Evolutionary conservation across 305 asterid species (phyloP), one percentile per base, ranked within the genome.

Genomic region (Euphrasia arctica): DNA sequence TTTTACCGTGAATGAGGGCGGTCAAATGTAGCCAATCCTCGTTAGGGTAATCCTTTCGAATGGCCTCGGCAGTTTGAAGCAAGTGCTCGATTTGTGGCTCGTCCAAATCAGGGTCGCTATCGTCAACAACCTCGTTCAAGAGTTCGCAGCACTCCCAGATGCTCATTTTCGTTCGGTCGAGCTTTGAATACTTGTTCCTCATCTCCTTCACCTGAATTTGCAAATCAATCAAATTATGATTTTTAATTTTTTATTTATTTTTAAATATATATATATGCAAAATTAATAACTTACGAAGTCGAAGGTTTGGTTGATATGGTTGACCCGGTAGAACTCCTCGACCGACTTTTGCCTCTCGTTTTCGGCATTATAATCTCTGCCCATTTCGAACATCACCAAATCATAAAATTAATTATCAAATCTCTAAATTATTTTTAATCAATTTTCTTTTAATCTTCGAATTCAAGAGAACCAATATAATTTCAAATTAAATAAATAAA

Each of bases 61-160:
- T 80, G 57, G 96, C 93, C 49, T 88, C 96, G 58, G 96, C 96
- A 13, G 93, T 78, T 47, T 88, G 93, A 56, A 88, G 64, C 51
- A 88, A 75, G 48, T 88, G 95, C 66, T 88, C 79, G 8, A 85
- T 88, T 67, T 85, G 93, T 9, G 95, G 95, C 66, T 88, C 95
- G 47, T 88, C 95, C 71, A 88, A 68, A 31, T 88, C 95, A 18
- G 95, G 93, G 28, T 88, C 93, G 66, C 95, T 88, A 55, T 85
- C 96, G 56, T 85, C 95, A 29, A 88, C 83, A n/a, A 85, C 82
- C 9, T 78, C 59, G 65, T 88, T 88, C 2, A 88, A 70, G 4
- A 88, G 93, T 57, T 88, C 90, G 68, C 93, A 85, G 31, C 93
- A 85, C 66, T 88, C 93, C 96, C 96, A 88, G 55, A 88, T 83